Conservation (phyloP, 768 basidiomycete genomes). For the Russula sp. region DNA sequence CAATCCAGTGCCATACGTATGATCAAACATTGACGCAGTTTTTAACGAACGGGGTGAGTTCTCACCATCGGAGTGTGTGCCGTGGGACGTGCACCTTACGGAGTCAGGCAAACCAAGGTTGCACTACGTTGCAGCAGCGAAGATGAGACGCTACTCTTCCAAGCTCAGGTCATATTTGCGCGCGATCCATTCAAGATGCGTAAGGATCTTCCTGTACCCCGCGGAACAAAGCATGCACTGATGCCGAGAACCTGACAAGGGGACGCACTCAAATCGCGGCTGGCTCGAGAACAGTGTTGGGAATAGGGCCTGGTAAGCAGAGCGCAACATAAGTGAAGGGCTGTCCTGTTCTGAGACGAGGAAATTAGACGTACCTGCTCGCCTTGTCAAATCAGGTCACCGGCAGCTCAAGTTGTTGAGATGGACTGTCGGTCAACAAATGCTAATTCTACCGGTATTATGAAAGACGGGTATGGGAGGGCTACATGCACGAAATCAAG, state of each 20-base stretch:
- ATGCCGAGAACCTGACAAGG: slow-evolving; percentile 33
- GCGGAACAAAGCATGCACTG: not conserved
- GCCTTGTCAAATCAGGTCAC: slow-evolving; percentile 79
- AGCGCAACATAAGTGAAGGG: not conserved
- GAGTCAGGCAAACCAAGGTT: slow-evolving; percentile 84
- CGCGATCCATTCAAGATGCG: slow-evolving; percentile 80
- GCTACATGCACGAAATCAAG: not conserved
- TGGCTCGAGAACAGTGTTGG: slow-evolving; percentile 80
- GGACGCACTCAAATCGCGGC: slow-evolving; percentile 82
- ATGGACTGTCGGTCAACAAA: not conserved
- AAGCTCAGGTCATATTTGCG: slow-evolving; percentile 82
- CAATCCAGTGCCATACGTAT: no score
- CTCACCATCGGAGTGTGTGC: no score
- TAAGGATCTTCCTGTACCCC: slow-evolving; percentile 32
- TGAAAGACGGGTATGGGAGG: not conserved
- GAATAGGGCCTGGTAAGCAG: slow-evolving; percentile 74
- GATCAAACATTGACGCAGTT: not conserved
- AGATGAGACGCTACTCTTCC: slow-evolving; percentile 74
- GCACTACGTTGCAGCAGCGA: slow-evolving; percentile 74
- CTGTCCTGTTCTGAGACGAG: not conserved
- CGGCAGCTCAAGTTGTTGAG: slow-evolving; percentile 64
- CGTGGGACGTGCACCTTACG: not conserved
- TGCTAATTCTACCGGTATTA: not conserved
- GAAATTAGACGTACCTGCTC: slow-evolving; percentile 49
- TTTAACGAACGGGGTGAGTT: not conserved